These are phyloP conservation scores for Casuarina equisetifolia DNA, from an alignment of 306 rosid genomes.

Conservation along the genomic window DNA sequence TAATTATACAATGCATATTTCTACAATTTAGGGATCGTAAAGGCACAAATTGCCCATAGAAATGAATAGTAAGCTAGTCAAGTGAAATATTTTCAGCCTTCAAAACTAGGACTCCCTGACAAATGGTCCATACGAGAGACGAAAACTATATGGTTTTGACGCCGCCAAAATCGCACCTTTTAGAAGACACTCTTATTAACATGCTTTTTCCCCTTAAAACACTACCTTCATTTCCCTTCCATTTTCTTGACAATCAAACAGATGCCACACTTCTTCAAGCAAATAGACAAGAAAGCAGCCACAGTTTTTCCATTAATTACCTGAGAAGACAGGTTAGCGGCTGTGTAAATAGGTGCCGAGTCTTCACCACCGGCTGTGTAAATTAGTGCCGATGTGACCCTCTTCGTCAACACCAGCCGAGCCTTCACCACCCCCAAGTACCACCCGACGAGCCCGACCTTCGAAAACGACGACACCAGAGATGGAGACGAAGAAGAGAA, in stretches of 20 bases:
- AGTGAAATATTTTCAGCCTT: not conserved
- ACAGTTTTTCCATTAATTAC: conserved; percentile 21
- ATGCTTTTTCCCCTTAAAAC: too few relatives aligned
- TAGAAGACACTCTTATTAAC: too few relatives aligned
- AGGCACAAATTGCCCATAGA: not conserved
- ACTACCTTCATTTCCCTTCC: not conserved
- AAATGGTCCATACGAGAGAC: not conserved
- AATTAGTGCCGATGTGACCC: conserved; percentile 68
- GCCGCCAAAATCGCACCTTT: too few relatives aligned
- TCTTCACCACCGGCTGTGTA: conserved; percentile 16
- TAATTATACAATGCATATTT: not conserved
- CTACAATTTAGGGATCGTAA: conserved; percentile 3
- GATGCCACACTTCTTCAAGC: not conserved
- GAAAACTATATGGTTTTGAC: too few relatives aligned
- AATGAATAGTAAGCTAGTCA: not conserved
- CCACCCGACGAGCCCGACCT: conserved; percentile 68
- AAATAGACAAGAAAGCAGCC: not conserved
- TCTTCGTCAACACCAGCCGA: conserved; percentile 69
- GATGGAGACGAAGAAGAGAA: too few relatives aligned
- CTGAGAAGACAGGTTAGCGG: conserved; percentile 89
- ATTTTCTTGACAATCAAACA: conserved; percentile 8
- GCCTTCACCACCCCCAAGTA: conserved; percentile 71
- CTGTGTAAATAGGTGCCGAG: conserved; percentile 14
- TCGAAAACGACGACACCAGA: conserved; percentile 6
- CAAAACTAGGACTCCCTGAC: not conserved